Evolutionary conservation across 108 stramenopile species (phyloP), one percentile per base, ranked within the genome.

Genomic region (Skeletonema grethae): DNA sequence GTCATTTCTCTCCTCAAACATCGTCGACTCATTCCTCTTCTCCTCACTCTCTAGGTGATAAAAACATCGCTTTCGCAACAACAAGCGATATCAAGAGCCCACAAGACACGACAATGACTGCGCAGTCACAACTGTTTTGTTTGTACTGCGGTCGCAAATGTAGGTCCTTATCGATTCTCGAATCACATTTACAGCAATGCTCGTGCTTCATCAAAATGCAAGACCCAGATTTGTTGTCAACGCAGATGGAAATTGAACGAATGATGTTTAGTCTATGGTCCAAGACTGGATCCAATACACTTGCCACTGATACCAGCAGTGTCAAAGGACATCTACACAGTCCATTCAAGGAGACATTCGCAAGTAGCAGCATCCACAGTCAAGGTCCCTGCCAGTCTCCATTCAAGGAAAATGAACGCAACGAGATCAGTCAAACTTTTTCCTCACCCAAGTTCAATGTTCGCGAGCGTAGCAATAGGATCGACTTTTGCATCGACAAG

Each of bases 111-210:
- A 65, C 25, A 6, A 3, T 57, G 46, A 48, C 65, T 34, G 45
- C 4, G 4, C 25, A 28, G 39, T 13, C n/a, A 16, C 43, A 6
- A 9, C 7, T 80, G 13, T 80, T 69, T 36, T 80, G 79, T 16
- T 39, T 80, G 30, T 80, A 64, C 50, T 80, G 79, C 35, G 79
- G 79, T 7, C 22, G 68, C 34, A 63, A 50, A 29, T 73, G 67
- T 31, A 36, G 20, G 64, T 77, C 79, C 32, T n/a, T 53, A 6
- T 56, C 45, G 68, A 20, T 50, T 3, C 36, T 80, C 4, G 65
- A 70, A 5, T 34, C 43, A 16, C 71, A 69, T 32, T 39, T 80
- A 30, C 28, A 61, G 0, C 62, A 69, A 25, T 80, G 79, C 63
- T 20, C 32, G 34, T 10, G 31, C 30, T 72, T 72, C 32, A 25